phyloP scores from a whole-genome alignment of 1,284 basidiomycete genomes.

The Mycena citricolor region DNA sequence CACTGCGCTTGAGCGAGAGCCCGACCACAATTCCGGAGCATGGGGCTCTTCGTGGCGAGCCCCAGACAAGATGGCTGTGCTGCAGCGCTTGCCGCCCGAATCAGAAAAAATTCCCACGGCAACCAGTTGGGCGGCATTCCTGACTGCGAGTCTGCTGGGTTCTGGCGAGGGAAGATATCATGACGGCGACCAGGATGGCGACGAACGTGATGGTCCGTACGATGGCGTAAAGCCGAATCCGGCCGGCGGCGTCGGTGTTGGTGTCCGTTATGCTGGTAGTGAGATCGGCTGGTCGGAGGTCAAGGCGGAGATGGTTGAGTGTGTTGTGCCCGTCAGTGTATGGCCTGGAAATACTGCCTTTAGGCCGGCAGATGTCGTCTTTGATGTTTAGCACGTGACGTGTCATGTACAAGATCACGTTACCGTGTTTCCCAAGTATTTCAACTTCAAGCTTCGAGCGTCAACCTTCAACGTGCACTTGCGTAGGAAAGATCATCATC shows the following conservation, averaged over 20 bases:
- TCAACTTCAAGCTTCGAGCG: no score
- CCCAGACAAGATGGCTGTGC: conserved; percentile 55
- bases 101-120: conserved; percentile 46
- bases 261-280: conserved; percentile 54
- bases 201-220: conserved; percentile 33
- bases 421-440: no score
- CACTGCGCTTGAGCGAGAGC: conserved; percentile 55
- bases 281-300: conserved; percentile 67
- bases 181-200: conserved; percentile 46
- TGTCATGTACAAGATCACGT: no score
- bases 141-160: conserved; percentile 55
- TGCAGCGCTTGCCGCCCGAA: conserved; percentile 44
- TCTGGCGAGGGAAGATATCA: conserved; percentile 50
- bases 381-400: conserved; percentile 55
- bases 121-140: conserved; percentile 53
- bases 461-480: no score
- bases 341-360: conserved; percentile 90
- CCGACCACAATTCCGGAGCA: conserved; percentile 38
- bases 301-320: conserved; percentile 82
- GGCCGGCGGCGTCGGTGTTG: conserved; percentile 45
- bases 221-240: conserved; percentile 47
- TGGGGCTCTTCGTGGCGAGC: conserved; percentile 71
- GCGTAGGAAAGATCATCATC: no score
- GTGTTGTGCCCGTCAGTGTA: conserved; percentile 85
- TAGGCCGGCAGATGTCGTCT: conserved; percentile 74